Base-by-base conservation (phyloP, 306 rosid genomes). In the Carpinus viminea region DNA sequence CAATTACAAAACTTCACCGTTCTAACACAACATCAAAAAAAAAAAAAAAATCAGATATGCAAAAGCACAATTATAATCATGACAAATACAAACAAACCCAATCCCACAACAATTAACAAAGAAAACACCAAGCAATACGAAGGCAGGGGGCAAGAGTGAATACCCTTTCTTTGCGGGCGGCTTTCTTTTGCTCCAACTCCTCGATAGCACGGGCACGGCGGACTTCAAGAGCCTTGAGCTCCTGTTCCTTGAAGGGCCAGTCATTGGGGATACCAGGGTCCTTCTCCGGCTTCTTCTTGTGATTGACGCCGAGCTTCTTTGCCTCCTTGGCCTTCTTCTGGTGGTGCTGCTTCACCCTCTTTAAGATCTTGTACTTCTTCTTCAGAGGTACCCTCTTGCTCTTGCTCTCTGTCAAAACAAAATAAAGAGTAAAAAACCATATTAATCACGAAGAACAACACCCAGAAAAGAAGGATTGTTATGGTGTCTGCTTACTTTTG, bases 261-360 rank as follows among this genome's bases (percentile, higher is more conserved):
- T 93, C 99, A 76, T 93, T 96, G 72, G 99, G 99, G 57, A 96
- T 96, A 56, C 99, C 99, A 0, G 99, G 99, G 77, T 96, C 99
- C 82, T 96, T 96, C 89, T 93, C 99, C 21, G 88, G 88, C 92
- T 89, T 93, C 45, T 71, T 85, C 83, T 90, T 91, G 4, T 86
- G 73, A 50, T 78, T 83, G 75, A 90, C 51, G 8, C 78, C 76
- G 31, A 93, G 94, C 86, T 91, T 96, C 68, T 96, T 96, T 4
- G 98, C 99, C 74, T 93, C 99, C 82, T 96, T 96, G 7, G 96
- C 92, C 76, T 93, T 90, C 72, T 96, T 96, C 79, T 68, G 90
- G 52, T 91, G 90, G 76, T 96, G 99, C 79, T 96, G 97, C 54
- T 89, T 91, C 81, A 96, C 99, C 87, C 91, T 96, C 81, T 68